Percentiles rank a stretch among this genome's conserved stretches.
These are phyloP conservation scores for Cornus suecica DNA, from an alignment of 148 eudicot species.

Conservation along the genomic window DNA sequence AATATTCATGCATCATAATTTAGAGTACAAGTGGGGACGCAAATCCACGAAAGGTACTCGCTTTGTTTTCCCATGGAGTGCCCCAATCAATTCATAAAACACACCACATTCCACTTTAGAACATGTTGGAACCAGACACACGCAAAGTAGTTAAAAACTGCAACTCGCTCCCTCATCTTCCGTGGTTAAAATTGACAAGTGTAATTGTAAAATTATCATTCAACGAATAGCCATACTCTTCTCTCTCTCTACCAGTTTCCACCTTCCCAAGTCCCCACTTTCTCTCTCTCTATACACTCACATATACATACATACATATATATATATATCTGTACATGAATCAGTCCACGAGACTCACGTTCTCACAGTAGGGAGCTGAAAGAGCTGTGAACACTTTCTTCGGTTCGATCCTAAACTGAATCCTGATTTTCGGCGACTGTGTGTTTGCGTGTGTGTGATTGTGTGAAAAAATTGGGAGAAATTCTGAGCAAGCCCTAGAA, in stretches of 20 bases:
- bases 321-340: background rate
- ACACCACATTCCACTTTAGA: no score
- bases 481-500: slow-evolving; percentile 18
- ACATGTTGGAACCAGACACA: no score
- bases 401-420: background rate
- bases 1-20: no score
- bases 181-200: background rate
- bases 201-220: background rate
- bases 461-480: background rate
- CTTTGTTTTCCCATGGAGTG: no score
- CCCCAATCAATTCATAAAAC: no score
- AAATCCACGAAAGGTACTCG: no score
- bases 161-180: no score
- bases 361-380: background rate
- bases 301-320: background rate
- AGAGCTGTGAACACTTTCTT: background rate
- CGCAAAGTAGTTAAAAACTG: no score
- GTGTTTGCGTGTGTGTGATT: background rate
- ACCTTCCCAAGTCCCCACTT: background rate
- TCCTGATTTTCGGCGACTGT: background rate
- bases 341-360: slow-evolving; percentile 3
- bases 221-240: background rate
- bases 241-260: background rate
- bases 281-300: background rate
- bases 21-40: no score